Conservation (phyloP, 164 flowering plant species). For the Dillenia turbinata region DNA sequence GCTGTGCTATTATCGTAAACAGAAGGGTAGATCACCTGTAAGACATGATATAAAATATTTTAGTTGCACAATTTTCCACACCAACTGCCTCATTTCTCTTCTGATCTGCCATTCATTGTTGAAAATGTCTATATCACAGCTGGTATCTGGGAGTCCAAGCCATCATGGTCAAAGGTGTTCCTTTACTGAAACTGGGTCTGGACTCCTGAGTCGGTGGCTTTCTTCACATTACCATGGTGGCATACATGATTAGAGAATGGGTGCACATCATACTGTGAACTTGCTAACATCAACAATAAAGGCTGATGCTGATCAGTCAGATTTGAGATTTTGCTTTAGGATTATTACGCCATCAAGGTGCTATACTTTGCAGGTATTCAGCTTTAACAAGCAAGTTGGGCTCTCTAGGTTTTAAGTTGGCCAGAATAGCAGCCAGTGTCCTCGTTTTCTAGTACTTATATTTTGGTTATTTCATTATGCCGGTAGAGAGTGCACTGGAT, state of each 20-base stretch:
- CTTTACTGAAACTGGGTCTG: constrained; percentile 74
- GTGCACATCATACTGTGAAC: constrained; percentile 92
- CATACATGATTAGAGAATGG: constrained; percentile 90
- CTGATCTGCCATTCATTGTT: constrained; percentile 1
- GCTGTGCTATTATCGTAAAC: constrained; percentile 93
- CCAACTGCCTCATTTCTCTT: neutral
- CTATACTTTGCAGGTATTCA: constrained; percentile 87
- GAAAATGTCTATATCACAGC: constrained; percentile 9
- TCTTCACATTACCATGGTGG: constrained; percentile 93
- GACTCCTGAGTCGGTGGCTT: constrained; percentile 90
- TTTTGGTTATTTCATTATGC: constrained; percentile 24
- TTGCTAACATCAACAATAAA: constrained; percentile 95
- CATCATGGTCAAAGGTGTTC: constrained; percentile 50
- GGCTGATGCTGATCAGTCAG: constrained; percentile 95
- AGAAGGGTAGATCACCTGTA: constrained; percentile 60
- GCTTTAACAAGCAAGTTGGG: neutral
- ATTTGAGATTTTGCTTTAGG: constrained; percentile 92
- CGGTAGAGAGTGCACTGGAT: constrained; percentile 86
- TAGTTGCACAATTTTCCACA: neutral
- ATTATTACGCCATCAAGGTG: constrained; percentile 94
- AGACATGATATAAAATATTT: constrained; percentile 21
- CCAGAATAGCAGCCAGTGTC: neutral
- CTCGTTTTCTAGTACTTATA: neutral
- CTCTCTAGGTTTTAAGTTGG: neutral
- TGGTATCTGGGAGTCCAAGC: constrained; percentile 55